Evolutionary conservation across 1,284 basidiomycete species (phyloP).

Genomic region (Ustilago trichophora): DNA sequence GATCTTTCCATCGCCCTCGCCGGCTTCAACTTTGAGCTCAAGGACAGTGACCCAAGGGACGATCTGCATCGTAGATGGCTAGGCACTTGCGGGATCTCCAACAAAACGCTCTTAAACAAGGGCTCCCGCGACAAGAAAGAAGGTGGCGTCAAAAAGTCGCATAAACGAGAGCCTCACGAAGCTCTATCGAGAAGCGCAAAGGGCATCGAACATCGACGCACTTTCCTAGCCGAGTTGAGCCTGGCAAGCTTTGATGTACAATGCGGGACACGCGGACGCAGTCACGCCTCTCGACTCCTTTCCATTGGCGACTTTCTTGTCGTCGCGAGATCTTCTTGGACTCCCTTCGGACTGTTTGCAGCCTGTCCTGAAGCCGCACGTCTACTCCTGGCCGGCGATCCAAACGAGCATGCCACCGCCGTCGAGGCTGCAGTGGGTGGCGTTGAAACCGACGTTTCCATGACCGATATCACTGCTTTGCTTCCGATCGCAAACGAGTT

Average conservation of each 20-base stretch:
- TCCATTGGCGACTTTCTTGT: constrained; percentile 33
- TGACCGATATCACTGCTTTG: constrained; percentile 33
- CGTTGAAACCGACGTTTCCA: constrained; percentile 36
- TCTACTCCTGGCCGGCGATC: constrained; percentile 49
- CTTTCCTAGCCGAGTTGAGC: constrained; percentile 39
- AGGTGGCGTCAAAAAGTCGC: neutral
- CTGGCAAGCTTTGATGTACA: constrained; percentile 41
- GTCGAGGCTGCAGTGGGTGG: constrained; percentile 43
- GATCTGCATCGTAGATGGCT: constrained; percentile 59
- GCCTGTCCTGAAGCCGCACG: constrained; percentile 8
- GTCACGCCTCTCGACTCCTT: constrained; percentile 21
- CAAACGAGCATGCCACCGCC: constrained; percentile 56
- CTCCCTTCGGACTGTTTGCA: constrained; percentile 60
- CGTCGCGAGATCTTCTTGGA: constrained; percentile 47
- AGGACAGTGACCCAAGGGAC: constrained; percentile 48
- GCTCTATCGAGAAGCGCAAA: neutral
- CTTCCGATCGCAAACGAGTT: constrained; percentile 17
- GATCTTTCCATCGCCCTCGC: constrained; percentile 20
- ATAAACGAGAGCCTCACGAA: too few species aligned
- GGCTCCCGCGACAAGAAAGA: neutral
- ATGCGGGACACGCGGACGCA: constrained; percentile 11
- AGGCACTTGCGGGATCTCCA: constrained; percentile 54
- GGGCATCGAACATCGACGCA: constrained; percentile 54
- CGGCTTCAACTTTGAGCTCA: constrained; percentile 48
- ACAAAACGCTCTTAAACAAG: neutral